Evolutionary conservation across 495 filamentous ascomycete species (phyloP), one percentile per base, ranked within the genome.

Genomic region (Aspergillus panamensis): DNA sequence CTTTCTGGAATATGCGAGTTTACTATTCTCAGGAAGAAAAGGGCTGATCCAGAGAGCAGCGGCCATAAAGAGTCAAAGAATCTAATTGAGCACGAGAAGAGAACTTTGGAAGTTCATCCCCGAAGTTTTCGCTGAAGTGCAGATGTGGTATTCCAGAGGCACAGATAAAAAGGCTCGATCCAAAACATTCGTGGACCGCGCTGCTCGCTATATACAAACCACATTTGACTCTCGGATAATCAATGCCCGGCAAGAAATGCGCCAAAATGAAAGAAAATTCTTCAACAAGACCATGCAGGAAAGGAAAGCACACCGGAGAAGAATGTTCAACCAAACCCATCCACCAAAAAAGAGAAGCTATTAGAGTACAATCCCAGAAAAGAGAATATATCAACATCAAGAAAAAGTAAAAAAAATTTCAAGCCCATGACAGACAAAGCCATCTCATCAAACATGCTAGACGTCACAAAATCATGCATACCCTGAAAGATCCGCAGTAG

Each of bases 1-100:
- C 76, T 3, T 78, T 78, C 62, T 78, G 76, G 76, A 65, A 61
- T 14, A 74, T 73, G 59, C 62, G 70, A 40, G 53, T 81, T 40
- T 80, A 79, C 59, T 75, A 53, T 47, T 32, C 55, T 14, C 30
- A 6, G 35, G 21, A 19, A 7, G 53, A 45, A 8, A 17, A 48
- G 25, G 48, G 25, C 2, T 45, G 42, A 45, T 6, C 13, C 2
- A n/a, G 37, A 5, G 16, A 9, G 6, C 16, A 5, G 12, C 16
- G 37, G 9, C 37, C 25, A 25, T 25, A 25, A 25, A 25, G 25
- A 25, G 14, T 10, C 35, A 10, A 39, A n/a, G 35, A 39, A 39
- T 39, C 35, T 39, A 10, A 10, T n/a, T 12, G 35, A 10, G 10
- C 14, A 10, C 3, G 0, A 13, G 6, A 2, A 13, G 6, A 39